These are phyloP conservation scores for Rhodotorula kratochvilovae DNA, from an alignment of 768 basidiomycete genomes.

Conservation along the genomic window DNA sequence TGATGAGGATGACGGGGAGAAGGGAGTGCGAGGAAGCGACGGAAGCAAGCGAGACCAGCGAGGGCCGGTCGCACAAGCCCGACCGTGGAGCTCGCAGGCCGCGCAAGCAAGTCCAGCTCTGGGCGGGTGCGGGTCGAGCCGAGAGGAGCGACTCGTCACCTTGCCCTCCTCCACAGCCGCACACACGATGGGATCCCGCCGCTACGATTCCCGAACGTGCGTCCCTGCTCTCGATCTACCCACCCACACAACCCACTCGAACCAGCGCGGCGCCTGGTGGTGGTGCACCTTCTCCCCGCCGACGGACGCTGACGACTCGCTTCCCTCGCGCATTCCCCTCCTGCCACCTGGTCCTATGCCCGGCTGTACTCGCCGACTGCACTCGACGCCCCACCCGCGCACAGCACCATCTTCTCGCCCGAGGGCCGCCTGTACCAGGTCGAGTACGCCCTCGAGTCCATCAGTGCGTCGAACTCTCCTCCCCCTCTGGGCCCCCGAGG, in stretches of 20 bases:
- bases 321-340: background rate
- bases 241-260: background rate
- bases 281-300: background rate
- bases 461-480: constrained; percentile 68
- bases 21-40: no score
- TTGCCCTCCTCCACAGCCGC: no score
- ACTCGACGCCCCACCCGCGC: constrained; percentile 40
- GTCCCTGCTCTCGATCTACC: background rate
- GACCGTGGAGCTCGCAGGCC: no score
- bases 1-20: no score
- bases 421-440: constrained; percentile 99
- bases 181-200: constrained; percentile 36
- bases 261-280: background rate
- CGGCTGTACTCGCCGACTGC: no score
- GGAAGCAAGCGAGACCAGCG: no score
- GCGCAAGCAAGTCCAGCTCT: no score
- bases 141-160: background rate
- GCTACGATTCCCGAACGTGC: constrained; percentile 29
- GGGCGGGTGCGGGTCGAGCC: no score
- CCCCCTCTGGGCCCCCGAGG: background rate
- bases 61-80: no score
- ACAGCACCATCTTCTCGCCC: constrained; percentile 98
- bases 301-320: background rate
- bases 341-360: background rate
- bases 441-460: constrained; percentile 99